Conservation (phyloP, 495 filamentous ascomycete genomes). For the Bathelium albidoporum region DNA sequence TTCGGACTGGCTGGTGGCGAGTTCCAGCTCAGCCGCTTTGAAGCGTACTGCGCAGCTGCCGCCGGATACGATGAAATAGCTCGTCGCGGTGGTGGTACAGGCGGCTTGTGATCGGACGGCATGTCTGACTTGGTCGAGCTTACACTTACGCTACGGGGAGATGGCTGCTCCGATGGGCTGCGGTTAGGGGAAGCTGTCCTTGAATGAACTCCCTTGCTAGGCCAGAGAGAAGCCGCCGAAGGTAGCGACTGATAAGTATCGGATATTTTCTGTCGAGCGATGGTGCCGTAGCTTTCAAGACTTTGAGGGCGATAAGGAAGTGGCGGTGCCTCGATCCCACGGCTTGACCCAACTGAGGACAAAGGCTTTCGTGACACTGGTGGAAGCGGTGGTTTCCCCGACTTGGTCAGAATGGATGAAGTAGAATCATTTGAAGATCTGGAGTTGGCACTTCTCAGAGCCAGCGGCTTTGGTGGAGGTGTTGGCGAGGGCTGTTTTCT, state of each 20-base stretch:
- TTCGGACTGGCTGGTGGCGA: constrained; percentile 12
- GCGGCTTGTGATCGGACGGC: constrained; percentile 21
- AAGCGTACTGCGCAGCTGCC: constrained; percentile 35
- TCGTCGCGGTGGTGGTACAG: constrained; percentile 31
- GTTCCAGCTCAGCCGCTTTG: constrained; percentile 23
- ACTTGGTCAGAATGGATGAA: background rate
- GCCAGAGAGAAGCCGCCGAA: background rate
- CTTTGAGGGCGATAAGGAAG: constrained; percentile 9
- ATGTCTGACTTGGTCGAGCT: background rate
- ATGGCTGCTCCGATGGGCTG: constrained; percentile 10
- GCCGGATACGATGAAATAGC: constrained; percentile 33
- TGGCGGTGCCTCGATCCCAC: constrained; percentile 3
- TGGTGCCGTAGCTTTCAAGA: background rate
- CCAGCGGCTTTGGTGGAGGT: constrained; percentile 27
- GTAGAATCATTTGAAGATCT: background rate
- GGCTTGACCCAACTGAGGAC: constrained; percentile 15
- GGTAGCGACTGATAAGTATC: constrained; percentile 6
- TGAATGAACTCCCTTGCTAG: background rate
- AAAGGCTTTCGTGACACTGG: constrained; percentile 27
- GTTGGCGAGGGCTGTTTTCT: constrained; percentile 12
- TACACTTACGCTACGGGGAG: constrained; percentile 9
- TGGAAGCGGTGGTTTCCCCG: constrained; percentile 15
- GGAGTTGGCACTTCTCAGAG: constrained; percentile 26
- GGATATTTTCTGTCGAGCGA: constrained; percentile 1
- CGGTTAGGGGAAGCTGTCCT: background rate